Conservation (phyloP, 176 grass and related monocot genomes). For the Oryza glumipatula region DNA sequence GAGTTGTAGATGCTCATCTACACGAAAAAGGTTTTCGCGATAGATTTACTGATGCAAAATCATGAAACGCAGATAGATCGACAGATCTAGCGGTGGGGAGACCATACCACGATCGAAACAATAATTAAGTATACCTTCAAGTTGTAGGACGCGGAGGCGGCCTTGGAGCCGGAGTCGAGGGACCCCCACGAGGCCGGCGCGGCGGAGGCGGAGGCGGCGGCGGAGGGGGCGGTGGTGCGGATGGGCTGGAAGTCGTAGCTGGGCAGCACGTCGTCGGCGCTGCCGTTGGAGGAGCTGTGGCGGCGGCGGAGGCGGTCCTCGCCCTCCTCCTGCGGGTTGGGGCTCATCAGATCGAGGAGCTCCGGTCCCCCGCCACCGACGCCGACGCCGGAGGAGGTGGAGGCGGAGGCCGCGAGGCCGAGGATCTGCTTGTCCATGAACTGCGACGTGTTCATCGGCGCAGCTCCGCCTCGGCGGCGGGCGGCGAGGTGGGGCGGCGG, state of each 20-base stretch:
- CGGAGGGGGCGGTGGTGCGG: conserved; percentile 32
- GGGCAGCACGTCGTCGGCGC: conserved; percentile 54
- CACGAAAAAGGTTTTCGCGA: background rate
- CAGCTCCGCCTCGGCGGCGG: conserved; percentile 14
- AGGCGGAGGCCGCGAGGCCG: conserved; percentile 49
- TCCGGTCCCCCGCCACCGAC: conserved; percentile 24
- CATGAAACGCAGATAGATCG: background rate
- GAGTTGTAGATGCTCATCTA: background rate
- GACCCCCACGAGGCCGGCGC: conserved; percentile 38
- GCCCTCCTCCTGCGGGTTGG: conserved; percentile 54
- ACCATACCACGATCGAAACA: background rate
- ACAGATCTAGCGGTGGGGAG: conserved; percentile 5
- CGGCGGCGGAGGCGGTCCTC: conserved; percentile 44
- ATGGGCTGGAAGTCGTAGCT: conserved; percentile 86
- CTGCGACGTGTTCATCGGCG: conserved; percentile 68
- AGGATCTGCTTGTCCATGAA: conserved; percentile 96
- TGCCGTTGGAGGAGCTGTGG: conserved; percentile 36
- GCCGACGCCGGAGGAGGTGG: conserved; percentile 15
- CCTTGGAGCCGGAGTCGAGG: conserved; percentile 53
- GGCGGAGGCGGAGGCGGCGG: conserved; percentile 5
- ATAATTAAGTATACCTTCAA: conserved; percentile 40
- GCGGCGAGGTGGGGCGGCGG: background rate
- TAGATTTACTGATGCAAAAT: background rate
- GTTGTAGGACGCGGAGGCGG: conserved; percentile 50
- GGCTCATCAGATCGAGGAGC: conserved; percentile 72